Evolutionary conservation across 1,139 yeast species (phyloP), one percentile per base, ranked within the genome.

Genomic region (Sugiyamaella pinicola): DNA sequence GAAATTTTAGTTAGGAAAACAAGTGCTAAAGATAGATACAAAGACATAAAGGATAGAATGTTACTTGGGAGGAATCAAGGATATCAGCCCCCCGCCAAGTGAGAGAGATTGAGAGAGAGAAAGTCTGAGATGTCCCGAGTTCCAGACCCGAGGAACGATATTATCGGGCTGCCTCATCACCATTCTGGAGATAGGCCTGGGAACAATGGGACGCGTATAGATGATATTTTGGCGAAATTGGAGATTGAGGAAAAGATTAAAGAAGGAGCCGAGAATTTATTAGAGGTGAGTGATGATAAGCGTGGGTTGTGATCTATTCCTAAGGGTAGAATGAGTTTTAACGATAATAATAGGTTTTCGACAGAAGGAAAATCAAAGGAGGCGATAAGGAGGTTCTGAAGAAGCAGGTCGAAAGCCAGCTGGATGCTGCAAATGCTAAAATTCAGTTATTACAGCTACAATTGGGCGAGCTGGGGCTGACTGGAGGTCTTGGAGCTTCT

Each of bases 241-340:
- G 71, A 69, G 51, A 67, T 70, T 28, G 78, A 74, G 56, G 68
- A 66, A 51, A 68, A 68, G 55, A 69, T 73, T 47, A 67, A 72
- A 33, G 73, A 71, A 49, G 76, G 75, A 2, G 75, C 76, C 1
- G 75, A 72, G 56, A 71, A 70, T 44, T 59, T 73, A 59, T 62
- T 74, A 15, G 72, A 69, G 47, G 73, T 69, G 37, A 13, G 54
- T 10, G n/a, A 18, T 22, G 15, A 7, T 13, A 15, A 18, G 42
- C n/a, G 26, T 38, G 26, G 9, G 9, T 9, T 6, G 8, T 8
- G 26, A 21, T 12, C 26, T 19, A 28, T 9, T 28, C 31, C 31
- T 18, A 13, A 15, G 26, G 33, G 33, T 13, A 13, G 13, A 22
- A n/a, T n/a, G n/a, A n/a, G n/a, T n/a, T n/a, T n/a, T n/a, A n/a